Percentiles rank a stretch among this genome's conserved stretches.
These are phyloP conservation scores for Amanita pseudoporphyria DNA, from an alignment of 768 basidiomycete genomes.

Conservation along the genomic window DNA sequence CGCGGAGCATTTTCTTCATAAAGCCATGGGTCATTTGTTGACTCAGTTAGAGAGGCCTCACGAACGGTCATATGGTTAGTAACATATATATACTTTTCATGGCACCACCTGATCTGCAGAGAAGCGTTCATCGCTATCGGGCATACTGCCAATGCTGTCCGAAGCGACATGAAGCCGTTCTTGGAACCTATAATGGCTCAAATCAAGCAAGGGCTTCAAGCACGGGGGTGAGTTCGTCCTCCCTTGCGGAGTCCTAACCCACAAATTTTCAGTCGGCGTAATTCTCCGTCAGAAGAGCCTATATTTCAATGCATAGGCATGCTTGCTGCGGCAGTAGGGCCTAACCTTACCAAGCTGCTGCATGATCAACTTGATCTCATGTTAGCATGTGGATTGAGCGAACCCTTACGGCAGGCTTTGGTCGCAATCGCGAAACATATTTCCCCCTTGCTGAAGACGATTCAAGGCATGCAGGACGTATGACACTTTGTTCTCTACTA, in stretches of 20 bases:
- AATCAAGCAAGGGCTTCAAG: conserved; percentile 83
- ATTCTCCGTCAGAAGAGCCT: conserved; percentile 86
- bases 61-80: conserved; percentile 79
- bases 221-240: conserved; percentile 55
- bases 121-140: conserved; percentile 95
- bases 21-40: conserved; percentile 87
- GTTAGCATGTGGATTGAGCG: conserved; percentile 90
- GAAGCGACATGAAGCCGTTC: conserved; percentile 93
- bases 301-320: conserved; percentile 98
- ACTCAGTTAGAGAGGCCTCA: conserved; percentile 81
- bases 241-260: not conserved
- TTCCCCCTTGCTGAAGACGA: conserved; percentile 80
- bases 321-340: conserved; percentile 91
- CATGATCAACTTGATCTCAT: conserved; percentile 97
- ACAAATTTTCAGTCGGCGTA: conserved; percentile 54
- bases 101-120: not conserved
- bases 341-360: conserved; percentile 88
- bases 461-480: conserved; percentile 56
- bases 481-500: not conserved
- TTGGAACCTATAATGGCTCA: conserved; percentile 84
- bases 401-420: conserved; percentile 78
- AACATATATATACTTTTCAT: no score
- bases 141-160: conserved; percentile 85
- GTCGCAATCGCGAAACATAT: conserved; percentile 80
- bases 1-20: conserved; percentile 83